Base-by-base conservation (phyloP, 441 rosid species). In the Aleurites moluccanus region DNA sequence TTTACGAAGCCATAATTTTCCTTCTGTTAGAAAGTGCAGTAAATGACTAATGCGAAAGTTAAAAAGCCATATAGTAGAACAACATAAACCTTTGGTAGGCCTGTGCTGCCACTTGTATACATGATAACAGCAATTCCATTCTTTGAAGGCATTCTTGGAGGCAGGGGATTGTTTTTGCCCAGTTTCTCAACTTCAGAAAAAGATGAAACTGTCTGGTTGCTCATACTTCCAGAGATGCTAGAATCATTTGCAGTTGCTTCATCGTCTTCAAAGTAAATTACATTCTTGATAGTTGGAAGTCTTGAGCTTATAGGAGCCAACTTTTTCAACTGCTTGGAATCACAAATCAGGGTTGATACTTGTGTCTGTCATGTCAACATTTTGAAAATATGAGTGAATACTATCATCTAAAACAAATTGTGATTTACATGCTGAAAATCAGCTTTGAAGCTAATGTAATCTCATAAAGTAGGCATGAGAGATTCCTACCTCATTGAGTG, bases 51-150 rank as follows among this genome's bases (percentile, higher is more conserved):
- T 15, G 27, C 21, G 25, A 70, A 61, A 73, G 13, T 50, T 45
- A 45, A 69, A 42, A 38, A 67, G 65, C 61, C 6, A 62, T 62
- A 33, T 64, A 53, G 55, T 7, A 30, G 61, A 75, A 75, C 73
- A n/a, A 80, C 73, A 69, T 75, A n/a, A 79, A 95, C 99, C 98
- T 95, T 95, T 67, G 98, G 98, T 69, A 92, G 82, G 76, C 99
- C 98, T 2, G 97, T 88, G 78, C 99, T 95, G 76, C 99, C 99
- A 78, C 99, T 95, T 40, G 99, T 95, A 80, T 91, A 95, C 99
- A 95, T 91, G 73, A 95, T 82, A 74, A 92, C 92, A 28, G 96
- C 98, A 75, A 87, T 77, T 13, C 83, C 85, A 64, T 91, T 85
- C 84, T 90, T 90, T 23, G 92, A 83, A 76, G 99, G 98, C 35